Evolutionary conservation across 176 grass and related monocot genomes (phyloP).

Genomic region (Bolboschoenus planiculmis): DNA sequence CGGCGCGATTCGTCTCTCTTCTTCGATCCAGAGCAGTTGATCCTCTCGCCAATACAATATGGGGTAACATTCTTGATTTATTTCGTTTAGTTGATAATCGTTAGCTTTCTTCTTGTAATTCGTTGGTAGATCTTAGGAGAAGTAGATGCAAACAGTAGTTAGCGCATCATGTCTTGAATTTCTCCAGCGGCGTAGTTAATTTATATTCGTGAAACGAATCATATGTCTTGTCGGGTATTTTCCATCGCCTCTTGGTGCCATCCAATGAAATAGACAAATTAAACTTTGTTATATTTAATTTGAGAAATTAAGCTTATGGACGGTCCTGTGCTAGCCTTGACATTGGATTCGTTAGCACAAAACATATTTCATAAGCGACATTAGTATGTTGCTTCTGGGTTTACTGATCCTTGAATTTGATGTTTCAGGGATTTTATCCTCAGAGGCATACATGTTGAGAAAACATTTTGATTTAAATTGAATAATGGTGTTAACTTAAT

Average conservation of each 20-base stretch:
- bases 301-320: slow-evolving; percentile 25
- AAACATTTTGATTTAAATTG: no score
- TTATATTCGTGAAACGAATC: no score
- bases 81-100: not conserved
- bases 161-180: not conserved
- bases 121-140: not conserved
- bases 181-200: no score
- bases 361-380: slow-evolving; percentile 37
- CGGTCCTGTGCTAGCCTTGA: slow-evolving; percentile 31
- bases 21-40: not conserved
- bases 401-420: not conserved
- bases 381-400: slow-evolving; percentile 4
- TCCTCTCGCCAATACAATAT: not conserved
- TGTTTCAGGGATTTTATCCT: slow-evolving; percentile 3
- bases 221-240: no score
- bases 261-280: not conserved
- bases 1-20: not conserved
- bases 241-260: not conserved
- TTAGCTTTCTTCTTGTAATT: not conserved
- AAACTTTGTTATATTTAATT: not conserved
- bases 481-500: no score
- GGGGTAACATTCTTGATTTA: not conserved
- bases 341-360: slow-evolving; percentile 2
- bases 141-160: not conserved
- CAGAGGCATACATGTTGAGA: slow-evolving; percentile 9